Conservation (phyloP, 1,139 yeast genomes). For the Debaryomycetaceae sp. region DNA sequence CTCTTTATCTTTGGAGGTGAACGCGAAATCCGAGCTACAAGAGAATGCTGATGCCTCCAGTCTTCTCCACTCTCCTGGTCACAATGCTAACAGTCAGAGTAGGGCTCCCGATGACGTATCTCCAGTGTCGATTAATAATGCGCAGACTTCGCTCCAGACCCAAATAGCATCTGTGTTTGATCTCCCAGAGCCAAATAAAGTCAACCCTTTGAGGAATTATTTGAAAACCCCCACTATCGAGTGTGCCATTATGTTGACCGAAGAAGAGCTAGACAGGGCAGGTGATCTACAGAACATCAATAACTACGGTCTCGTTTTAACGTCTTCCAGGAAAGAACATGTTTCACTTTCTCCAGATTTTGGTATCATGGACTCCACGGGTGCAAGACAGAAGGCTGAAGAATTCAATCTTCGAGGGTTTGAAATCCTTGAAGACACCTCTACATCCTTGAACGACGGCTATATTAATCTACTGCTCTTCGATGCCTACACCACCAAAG, state of each 20-base stretch:
- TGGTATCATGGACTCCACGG: conserved; percentile 12
- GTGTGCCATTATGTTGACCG: conserved; percentile 31
- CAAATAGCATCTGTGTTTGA: conserved; percentile 23
- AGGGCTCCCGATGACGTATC: neutral
- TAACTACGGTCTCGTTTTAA: conserved; percentile 21
- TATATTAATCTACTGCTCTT: conserved; percentile 71
- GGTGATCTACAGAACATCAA: conserved; percentile 36
- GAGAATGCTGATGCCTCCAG: neutral
- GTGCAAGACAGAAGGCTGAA: conserved; percentile 4
- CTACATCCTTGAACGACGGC: conserved; percentile 58
- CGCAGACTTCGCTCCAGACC: neutral
- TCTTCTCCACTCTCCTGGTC: neutral
- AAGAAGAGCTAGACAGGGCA: conserved; percentile 28
- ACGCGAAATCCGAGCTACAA: conserved; percentile 11
- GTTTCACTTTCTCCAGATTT: conserved; percentile 20
- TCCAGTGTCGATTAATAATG: neutral
- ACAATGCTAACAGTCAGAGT: neutral
- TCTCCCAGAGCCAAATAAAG: conserved; percentile 32
- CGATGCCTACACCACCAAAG: conserved; percentile 67
- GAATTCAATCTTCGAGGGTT: conserved; percentile 41
- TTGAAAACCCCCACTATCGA: conserved; percentile 18
- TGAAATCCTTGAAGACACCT: conserved; percentile 69
- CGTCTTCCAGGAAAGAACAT: conserved; percentile 14
- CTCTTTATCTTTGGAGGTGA: conserved; percentile 22
- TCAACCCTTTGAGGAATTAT: conserved; percentile 22